Conservation (phyloP, 805 yeast genomes). For the Saccharomycopsis selenospora region DNA sequence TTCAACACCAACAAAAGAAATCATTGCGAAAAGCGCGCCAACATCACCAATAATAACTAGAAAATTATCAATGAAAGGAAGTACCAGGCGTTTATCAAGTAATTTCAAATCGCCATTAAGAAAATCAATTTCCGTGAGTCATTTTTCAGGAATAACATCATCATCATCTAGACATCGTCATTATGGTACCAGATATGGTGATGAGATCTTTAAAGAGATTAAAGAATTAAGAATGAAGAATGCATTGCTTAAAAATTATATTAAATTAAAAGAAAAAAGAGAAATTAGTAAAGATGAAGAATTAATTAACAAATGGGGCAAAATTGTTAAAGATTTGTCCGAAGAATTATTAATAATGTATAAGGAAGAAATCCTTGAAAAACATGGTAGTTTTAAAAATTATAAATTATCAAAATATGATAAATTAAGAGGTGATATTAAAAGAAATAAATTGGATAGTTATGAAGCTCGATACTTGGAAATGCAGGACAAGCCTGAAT, state of each 20-base stretch:
- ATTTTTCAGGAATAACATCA: background rate
- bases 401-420: conserved; percentile 19
- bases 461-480: conserved; percentile 14
- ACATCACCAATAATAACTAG: conserved; percentile 2
- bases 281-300: conserved; percentile 4
- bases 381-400: conserved; percentile 12
- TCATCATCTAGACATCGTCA: background rate
- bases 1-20: conserved; percentile 5
- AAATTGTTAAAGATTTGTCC: conserved; percentile 2
- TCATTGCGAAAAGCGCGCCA: background rate
- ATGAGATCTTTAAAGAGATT: conserved; percentile 2
- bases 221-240: conserved; percentile 7
- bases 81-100: conserved; percentile 1
- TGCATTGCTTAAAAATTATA: conserved; percentile 10
- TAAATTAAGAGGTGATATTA: conserved; percentile 8
- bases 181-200: background rate
- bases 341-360: conserved; percentile 8
- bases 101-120: conserved; percentile 15
- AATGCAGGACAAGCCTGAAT: conserved; percentile 8
- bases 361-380: conserved; percentile 12
- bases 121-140: conserved; percentile 3
- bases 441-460: conserved; percentile 8
- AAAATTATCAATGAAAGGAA: background rate
- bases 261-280: conserved; percentile 5
- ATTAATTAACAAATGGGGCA: conserved; percentile 16